Evolutionary conservation across 192 early-diverging fungal genomes (phyloP), one percentile per base, ranked within the genome.

Genomic region (Podila minutissima): DNA sequence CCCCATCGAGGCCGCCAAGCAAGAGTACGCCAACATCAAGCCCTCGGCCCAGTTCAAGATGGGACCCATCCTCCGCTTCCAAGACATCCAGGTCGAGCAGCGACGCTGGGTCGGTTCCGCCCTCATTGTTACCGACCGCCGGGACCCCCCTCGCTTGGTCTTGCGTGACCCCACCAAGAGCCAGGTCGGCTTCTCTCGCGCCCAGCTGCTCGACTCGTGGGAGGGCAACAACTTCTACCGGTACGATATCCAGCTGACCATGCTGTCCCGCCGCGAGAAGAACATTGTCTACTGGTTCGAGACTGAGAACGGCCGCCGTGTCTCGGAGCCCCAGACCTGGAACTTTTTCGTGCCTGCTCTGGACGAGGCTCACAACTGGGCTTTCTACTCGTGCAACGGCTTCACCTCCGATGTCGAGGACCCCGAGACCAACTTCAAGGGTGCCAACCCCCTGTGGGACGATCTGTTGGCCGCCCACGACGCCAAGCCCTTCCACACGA

Each of bases 341-440:
- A 74, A 69, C 58, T 88, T 88, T 53, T 83, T 84, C 48, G 62
- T 84, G 17, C 81, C 84, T 41, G 74, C 87, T 26, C 50, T 84
- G 55, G 67, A 84, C 19, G 84, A 89, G 64, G 82, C 84, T 37
- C 88, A 87, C 89, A 88, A 91, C 46, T 92, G 89, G 73, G 85
- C 85, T 33, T 94, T 94, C 82, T 88, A 88, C 86, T 92, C 90
- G 20, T 94, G 92, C 85, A 94, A 94, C 72, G 92, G 92, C 13
- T 94, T 90, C 79, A 81, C 77, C 10, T 92, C 91, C 19, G 86
- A 89, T 70, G 79, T 86, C 5, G 82, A 86, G n/a, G 67, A 84
- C 35, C 83, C 85, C 60, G 74, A 85, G 62, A 84, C 69, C 22
- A 84, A 85, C 82, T 84, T 83, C 53, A 74, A 83, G 24, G 83